Evolutionary conservation across 805 yeast species (phyloP).

Genomic region (Candida pseudoglaebosa): DNA sequence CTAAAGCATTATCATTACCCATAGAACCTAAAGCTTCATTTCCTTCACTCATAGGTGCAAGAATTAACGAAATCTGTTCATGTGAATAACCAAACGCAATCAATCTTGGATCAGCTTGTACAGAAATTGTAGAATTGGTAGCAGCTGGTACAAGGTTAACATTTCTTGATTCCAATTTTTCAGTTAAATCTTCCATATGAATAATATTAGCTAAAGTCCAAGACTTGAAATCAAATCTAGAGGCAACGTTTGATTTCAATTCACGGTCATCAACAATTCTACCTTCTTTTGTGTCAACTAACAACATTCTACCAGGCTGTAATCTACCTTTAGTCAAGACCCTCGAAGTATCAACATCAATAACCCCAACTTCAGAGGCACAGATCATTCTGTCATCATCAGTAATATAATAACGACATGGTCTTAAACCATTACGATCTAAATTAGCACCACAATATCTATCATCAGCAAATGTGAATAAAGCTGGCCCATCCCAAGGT

Average conservation of each 20-base stretch:
- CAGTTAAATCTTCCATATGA: constrained; percentile 70
- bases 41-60: constrained; percentile 95
- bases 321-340: constrained; percentile 89
- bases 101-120: constrained; percentile 79
- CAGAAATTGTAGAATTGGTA: constrained; percentile 32
- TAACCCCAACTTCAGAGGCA: constrained; percentile 98
- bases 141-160: constrained; percentile 25
- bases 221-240: constrained; percentile 84
- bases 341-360: constrained; percentile 78
- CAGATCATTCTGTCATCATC: constrained; percentile 93
- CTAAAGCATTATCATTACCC: constrained; percentile 97
- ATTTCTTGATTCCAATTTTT: constrained; percentile 48
- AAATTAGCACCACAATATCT: constrained; percentile 97
- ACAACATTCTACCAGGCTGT: constrained; percentile 93
- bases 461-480: constrained; percentile 95
- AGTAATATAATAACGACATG: constrained; percentile 95
- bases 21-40: constrained; percentile 96
- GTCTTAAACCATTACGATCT: constrained; percentile 96
- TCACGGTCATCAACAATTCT: constrained; percentile 90
- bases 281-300: constrained; percentile 92
- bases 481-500: constrained; percentile 99
- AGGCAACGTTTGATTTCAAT: constrained; percentile 74
- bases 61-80: constrained; percentile 78
- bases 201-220: constrained; percentile 89
- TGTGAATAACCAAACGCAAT: constrained; percentile 90